phyloP scores from a whole-genome alignment of 257 asterid species.

The Lantana camara region DNA sequence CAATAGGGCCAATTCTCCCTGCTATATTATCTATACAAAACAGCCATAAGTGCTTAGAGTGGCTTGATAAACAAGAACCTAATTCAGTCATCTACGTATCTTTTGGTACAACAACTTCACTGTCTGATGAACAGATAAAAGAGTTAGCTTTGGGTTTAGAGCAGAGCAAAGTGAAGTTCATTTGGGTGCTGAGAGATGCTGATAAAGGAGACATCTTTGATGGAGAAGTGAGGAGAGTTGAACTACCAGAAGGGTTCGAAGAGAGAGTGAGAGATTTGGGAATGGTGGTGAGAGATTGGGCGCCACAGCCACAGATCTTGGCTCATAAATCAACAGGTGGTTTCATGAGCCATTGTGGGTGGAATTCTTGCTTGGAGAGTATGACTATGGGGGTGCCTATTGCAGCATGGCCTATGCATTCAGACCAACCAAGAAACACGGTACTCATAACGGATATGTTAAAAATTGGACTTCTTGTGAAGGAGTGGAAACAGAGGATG shows the following conservation, averaged over 20 bases:
- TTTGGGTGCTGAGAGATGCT: slow-evolving; percentile 48
- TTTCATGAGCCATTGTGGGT: slow-evolving; percentile 46
- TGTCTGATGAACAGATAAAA: slow-evolving; percentile 37
- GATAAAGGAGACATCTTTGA: slow-evolving; percentile 40
- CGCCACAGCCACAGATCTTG: slow-evolving; percentile 41
- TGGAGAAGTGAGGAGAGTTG: slow-evolving; percentile 31
- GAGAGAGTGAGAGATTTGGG: slow-evolving; percentile 35
- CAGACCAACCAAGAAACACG: slow-evolving; percentile 41
- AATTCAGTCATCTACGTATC: slow-evolving; percentile 38
- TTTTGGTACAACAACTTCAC: slow-evolving; percentile 42
- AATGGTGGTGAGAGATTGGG: slow-evolving; percentile 49
- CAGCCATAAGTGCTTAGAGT: slow-evolving; percentile 29
- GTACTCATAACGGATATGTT: slow-evolving; percentile 24
- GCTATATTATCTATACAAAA: background rate
- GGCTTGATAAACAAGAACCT: no score
- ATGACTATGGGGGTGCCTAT: slow-evolving; percentile 43
- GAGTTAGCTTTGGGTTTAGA: slow-evolving; percentile 47
- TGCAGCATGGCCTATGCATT: slow-evolving; percentile 52
- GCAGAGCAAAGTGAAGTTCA: no score
- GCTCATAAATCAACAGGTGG: slow-evolving; percentile 41
- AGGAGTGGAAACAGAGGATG: slow-evolving; percentile 32
- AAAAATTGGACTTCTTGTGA: slow-evolving; percentile 28
- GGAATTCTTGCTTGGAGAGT: slow-evolving; percentile 49
- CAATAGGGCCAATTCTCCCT: slow-evolving; percentile 52
- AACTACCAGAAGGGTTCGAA: no score